Conservation (phyloP, 2,329 filamentous ascomycete species). For the Didymella arachidicola region DNA sequence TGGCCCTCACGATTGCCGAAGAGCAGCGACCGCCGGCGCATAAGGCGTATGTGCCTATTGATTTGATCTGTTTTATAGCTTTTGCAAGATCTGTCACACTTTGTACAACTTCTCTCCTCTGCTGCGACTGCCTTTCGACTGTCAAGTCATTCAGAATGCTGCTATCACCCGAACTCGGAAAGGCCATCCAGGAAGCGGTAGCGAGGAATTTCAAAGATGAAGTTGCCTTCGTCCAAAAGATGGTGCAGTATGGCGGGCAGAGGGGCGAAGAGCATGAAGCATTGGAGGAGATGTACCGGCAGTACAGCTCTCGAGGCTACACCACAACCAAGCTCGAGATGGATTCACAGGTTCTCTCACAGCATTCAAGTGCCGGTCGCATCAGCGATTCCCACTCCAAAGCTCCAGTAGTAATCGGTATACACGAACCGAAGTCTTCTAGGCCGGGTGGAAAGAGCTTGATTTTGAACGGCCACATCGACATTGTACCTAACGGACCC, state of each 20-base stretch:
- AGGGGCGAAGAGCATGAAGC: constrained; percentile 28
- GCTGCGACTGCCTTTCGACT: too few species aligned
- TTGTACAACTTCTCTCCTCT: neutral
- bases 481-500: constrained; percentile 31
- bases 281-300: constrained; percentile 24
- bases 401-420: constrained; percentile 23
- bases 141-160: constrained; percentile 14
- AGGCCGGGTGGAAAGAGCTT: constrained; percentile 27
- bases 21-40: constrained; percentile 4
- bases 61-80: neutral
- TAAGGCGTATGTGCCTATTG: constrained; percentile 3
- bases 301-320: constrained; percentile 24
- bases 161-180: constrained; percentile 16
- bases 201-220: constrained; percentile 28
- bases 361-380: constrained; percentile 23
- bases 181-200: constrained; percentile 26
- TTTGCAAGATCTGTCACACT: neutral
- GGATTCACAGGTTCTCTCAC: constrained; percentile 22
- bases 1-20: constrained; percentile 9
- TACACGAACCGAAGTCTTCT: constrained; percentile 18
- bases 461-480: constrained; percentile 33
- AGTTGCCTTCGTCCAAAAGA: constrained; percentile 27
- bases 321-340: constrained; percentile 24
- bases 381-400: constrained; percentile 25
- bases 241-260: constrained; percentile 31